phyloP scores from a whole-genome alignment of 257 asterid species.

The Solanum piurae region DNA sequence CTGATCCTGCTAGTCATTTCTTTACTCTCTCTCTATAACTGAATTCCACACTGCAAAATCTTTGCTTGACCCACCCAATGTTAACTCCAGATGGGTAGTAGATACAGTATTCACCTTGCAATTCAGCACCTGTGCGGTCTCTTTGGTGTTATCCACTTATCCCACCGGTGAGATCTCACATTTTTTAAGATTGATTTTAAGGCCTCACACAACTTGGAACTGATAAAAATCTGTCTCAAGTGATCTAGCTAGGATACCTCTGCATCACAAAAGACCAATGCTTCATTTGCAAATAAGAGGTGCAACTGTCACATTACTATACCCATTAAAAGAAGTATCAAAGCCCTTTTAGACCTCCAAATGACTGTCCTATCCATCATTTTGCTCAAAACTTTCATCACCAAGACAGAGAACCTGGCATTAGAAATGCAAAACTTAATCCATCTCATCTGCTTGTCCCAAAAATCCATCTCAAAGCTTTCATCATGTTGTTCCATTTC shows the following conservation, averaged over 20 bases:
- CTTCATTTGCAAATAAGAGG: background rate
- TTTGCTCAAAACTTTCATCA: background rate
- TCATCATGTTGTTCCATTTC: background rate
- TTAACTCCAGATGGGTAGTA: background rate
- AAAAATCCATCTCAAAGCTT: background rate
- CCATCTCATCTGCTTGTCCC: background rate
- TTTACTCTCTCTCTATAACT: background rate
- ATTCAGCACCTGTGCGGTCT: background rate
- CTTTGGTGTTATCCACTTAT: background rate
- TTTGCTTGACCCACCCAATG: background rate
- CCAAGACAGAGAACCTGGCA: background rate
- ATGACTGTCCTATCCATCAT: background rate
- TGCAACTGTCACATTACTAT: background rate
- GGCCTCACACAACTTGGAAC: background rate
- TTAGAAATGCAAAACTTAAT: background rate
- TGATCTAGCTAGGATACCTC: background rate
- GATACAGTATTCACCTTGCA: background rate
- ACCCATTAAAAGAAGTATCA: background rate
- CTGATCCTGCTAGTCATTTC: background rate
- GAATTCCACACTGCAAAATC: background rate
- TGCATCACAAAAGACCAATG: background rate
- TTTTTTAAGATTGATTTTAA: background rate
- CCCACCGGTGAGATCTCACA: background rate
- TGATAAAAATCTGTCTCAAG: background rate
- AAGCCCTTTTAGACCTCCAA: background rate